These are phyloP conservation scores for Carex myosuroides DNA, from an alignment of 176 grass and related monocot genomes.

Conservation along the genomic window DNA sequence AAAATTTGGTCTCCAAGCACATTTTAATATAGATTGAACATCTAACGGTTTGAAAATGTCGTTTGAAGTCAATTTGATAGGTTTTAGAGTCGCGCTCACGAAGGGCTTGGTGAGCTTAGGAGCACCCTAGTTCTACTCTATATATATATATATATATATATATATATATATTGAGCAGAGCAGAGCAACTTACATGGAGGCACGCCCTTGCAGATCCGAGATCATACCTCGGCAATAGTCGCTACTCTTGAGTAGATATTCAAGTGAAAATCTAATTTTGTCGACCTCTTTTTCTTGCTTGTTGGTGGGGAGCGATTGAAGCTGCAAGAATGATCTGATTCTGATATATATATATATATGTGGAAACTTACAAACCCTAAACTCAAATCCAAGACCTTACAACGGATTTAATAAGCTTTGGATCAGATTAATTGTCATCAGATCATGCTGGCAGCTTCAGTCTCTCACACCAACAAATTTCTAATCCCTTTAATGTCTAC, in stretches of 20 bases:
- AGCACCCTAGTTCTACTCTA: too few relatives aligned
- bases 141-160: too few relatives aligned
- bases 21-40: too few relatives aligned
- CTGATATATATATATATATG: not conserved
- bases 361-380: not conserved
- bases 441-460: conserved; percentile 45
- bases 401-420: not conserved
- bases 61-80: too few relatives aligned
- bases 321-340: conserved; percentile 35
- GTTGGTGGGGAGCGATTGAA: conserved; percentile 34
- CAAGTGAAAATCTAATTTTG: conserved; percentile 1
- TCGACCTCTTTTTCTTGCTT: not conserved
- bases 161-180: too few relatives aligned
- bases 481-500: not conserved
- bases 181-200: too few relatives aligned
- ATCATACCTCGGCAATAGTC: not conserved
- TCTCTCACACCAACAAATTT: conserved; percentile 29
- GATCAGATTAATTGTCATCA: not conserved
- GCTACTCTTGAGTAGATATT: not conserved
- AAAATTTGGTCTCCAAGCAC: too few relatives aligned
- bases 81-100: too few relatives aligned
- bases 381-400: not conserved
- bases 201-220: too few relatives aligned
- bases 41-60: too few relatives aligned
- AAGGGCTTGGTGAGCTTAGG: too few relatives aligned